These are phyloP conservation scores for Posidonia oceanica DNA, from an alignment of 116 monocot species.

Conservation along the genomic window DNA sequence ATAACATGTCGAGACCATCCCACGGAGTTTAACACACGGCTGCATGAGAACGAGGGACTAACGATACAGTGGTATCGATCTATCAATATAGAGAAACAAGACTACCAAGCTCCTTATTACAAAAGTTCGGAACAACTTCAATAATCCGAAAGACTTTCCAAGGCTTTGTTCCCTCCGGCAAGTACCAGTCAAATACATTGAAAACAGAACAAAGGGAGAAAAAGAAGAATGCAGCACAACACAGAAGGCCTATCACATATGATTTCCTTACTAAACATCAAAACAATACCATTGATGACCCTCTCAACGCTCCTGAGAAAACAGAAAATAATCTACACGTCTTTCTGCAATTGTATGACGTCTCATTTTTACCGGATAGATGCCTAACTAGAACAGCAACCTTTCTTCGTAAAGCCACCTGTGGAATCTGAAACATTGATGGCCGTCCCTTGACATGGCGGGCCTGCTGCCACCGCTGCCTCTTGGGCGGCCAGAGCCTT, in stretches of 20 bases:
- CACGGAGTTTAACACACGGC: no score
- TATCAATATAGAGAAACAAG: no score
- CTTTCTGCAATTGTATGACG: not conserved
- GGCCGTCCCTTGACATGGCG: constrained; percentile 23
- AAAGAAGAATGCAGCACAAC: no score
- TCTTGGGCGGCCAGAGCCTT: constrained; percentile 41
- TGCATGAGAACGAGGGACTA: no score
- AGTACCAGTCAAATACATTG: no score
- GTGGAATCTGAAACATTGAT: constrained; percentile 31
- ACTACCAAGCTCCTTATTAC: no score
- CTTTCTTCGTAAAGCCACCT: constrained; percentile 20
- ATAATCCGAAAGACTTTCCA: no score
- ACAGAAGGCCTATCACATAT: not conserved
- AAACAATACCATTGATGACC: not conserved
- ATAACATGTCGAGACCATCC: no score
- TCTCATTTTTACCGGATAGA: not conserved
- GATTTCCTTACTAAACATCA: not conserved
- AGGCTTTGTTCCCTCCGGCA: no score
- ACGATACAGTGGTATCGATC: no score
- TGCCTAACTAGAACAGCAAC: constrained; percentile 24
- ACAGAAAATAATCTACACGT: not conserved
- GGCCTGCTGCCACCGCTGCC: constrained; percentile 14
- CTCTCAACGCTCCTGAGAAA: not conserved
- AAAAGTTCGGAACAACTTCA: no score
- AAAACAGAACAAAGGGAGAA: no score